These are phyloP conservation scores for Ambrosia artemisiifolia DNA, from an alignment of 129 eudicot species.

Conservation along the genomic window DNA sequence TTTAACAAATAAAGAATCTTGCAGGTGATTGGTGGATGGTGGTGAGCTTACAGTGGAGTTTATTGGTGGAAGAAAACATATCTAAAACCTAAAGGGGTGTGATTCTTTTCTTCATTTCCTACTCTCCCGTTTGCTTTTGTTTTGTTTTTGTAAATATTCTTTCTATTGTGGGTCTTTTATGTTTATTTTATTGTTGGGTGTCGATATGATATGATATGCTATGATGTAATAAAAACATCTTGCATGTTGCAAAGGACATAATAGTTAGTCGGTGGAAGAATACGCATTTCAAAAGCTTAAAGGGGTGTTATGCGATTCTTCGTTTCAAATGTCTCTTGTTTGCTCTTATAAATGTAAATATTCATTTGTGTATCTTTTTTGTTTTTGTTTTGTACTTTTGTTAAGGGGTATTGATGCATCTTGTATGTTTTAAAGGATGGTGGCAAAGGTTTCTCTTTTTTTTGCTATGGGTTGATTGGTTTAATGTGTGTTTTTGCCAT, in stretches of 20 bases:
- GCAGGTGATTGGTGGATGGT: background rate
- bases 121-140: conserved; percentile 26
- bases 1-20: background rate
- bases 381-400: background rate
- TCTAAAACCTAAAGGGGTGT: conserved; percentile 15
- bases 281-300: no score
- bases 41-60: conserved; percentile 20
- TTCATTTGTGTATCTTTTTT: no score
- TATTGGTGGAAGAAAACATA: conserved; percentile 14
- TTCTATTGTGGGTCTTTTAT: background rate
- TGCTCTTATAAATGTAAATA: no score
- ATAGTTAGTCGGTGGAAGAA: no score
- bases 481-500: no score
- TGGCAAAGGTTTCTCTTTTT: no score
- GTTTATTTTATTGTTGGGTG: background rate
- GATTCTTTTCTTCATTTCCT: conserved; percentile 25
- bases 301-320: no score
- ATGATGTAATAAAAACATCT: background rate
- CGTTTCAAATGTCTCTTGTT: no score
- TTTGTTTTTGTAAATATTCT: conserved; percentile 27
- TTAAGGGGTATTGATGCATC: background rate
- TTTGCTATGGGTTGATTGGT: no score
- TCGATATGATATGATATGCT: background rate
- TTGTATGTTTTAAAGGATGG: background rate
- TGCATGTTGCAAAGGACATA: background rate